These are phyloP conservation scores for Diphasiastrum complanatum DNA, from an alignment of 83 land plant genomes.

Conservation along the genomic window DNA sequence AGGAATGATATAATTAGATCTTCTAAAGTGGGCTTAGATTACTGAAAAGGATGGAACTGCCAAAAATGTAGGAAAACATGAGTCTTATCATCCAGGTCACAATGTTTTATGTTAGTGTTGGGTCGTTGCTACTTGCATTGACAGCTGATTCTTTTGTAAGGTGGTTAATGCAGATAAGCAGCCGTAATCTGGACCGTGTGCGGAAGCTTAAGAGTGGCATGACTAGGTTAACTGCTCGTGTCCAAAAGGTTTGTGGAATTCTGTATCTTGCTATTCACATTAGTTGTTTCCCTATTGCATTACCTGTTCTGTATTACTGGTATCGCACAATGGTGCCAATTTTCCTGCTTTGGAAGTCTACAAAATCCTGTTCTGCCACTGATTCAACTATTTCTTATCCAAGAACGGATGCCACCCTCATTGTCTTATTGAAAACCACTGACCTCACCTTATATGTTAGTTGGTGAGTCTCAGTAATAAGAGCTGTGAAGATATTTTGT, in stretches of 20 bases:
- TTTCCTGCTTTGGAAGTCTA: too few relatives aligned
- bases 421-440: not conserved
- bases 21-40: too few relatives aligned
- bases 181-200: constrained; percentile 90
- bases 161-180: constrained; percentile 64
- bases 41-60: too few relatives aligned
- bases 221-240: constrained; percentile 94
- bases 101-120: too few relatives aligned
- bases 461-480: not conserved
- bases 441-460: not conserved
- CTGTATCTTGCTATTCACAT: not conserved
- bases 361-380: not conserved
- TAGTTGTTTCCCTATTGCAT: not conserved
- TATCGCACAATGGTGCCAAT: not conserved
- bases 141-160: not conserved
- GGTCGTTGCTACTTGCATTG: too few relatives aligned
- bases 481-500: too few relatives aligned
- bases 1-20: too few relatives aligned
- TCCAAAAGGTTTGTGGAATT: constrained; percentile 68
- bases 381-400: not conserved
- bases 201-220: constrained; percentile 95
- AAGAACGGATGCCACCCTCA: not conserved
- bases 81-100: too few relatives aligned
- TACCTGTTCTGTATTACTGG: not conserved
- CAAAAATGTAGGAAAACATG: too few relatives aligned